A percentile compares a stretch with the other conserved stretches of the same genome.
These are phyloP conservation scores for Ustulina deusta DNA, from an alignment of 2,329 filamentous ascomycete species.

Conservation along the genomic window DNA sequence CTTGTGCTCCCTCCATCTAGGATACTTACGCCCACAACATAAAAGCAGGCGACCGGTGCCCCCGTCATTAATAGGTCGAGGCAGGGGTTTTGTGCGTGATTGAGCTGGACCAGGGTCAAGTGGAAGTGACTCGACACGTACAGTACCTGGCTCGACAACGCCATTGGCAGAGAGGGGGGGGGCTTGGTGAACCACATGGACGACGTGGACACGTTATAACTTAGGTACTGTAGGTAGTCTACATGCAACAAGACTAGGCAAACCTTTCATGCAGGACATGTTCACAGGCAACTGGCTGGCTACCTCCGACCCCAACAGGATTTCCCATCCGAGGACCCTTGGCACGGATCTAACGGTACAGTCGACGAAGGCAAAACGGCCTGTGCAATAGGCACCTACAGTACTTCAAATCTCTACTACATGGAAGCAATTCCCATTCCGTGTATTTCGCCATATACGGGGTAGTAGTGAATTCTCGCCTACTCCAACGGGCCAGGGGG, in stretches of 20 bases:
- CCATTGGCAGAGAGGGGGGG: slow-evolving; percentile 26
- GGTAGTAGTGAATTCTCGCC: not conserved
- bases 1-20: not conserved
- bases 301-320: slow-evolving; percentile 2
- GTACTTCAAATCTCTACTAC: not conserved
- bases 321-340: slow-evolving; percentile 21
- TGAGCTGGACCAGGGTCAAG: slow-evolving; percentile 9
- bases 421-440: not conserved
- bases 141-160: slow-evolving; percentile 9
- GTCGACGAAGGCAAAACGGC: not conserved
- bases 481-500: too few species aligned
- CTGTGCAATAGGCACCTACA: not conserved
- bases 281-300: slow-evolving; percentile 4
- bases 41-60: slow-evolving; percentile 9
- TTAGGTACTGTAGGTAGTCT: not conserved
- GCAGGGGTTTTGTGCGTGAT: slow-evolving; percentile 26
- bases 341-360: slow-evolving; percentile 14
- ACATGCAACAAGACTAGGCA: slow-evolving; percentile 27
- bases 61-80: slow-evolving; percentile 21
- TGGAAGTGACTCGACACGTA: slow-evolving; percentile 31
- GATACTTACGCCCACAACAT: not conserved
- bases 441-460: not conserved
- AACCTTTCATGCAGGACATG: slow-evolving; percentile 20
- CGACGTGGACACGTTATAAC: not conserved
- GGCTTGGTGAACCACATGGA: slow-evolving; percentile 23